Conservation (phyloP, 1,284 basidiomycete species). For the Heterobasidion annosum region DNA sequence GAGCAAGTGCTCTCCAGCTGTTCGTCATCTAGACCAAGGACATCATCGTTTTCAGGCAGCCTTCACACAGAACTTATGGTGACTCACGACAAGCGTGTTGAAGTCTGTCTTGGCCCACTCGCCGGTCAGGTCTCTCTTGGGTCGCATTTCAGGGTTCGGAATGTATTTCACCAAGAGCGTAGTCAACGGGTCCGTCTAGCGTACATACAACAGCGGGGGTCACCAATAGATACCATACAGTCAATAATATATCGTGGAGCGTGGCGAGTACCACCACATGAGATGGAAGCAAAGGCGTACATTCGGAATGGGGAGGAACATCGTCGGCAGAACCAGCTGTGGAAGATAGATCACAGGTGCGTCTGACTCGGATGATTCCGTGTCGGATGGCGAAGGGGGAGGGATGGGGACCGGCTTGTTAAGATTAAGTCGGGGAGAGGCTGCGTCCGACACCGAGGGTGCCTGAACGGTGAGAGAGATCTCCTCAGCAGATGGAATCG, state of each 20-base stretch:
- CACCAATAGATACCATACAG: constrained; percentile 9
- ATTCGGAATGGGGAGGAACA: constrained; percentile 79
- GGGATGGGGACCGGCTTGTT: constrained; percentile 30
- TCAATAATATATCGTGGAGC: constrained; percentile 14
- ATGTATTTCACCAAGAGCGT: constrained; percentile 75
- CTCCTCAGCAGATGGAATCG: constrained; percentile 11
- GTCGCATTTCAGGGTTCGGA: constrained; percentile 61
- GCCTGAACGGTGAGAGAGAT: constrained; percentile 12
- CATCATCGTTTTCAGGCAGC: not conserved
- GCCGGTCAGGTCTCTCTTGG: constrained; percentile 60
- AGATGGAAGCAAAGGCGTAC: constrained; percentile 44
- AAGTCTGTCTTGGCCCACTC: constrained; percentile 65
- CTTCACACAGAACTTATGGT: not conserved
- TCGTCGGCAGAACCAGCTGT: constrained; percentile 53
- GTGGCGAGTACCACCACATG: constrained; percentile 51
- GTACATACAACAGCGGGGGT: constrained; percentile 18
- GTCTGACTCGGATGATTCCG: constrained; percentile 35
- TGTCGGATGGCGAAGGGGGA: constrained; percentile 21
- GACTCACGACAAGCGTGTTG: constrained; percentile 66
- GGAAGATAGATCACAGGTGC: constrained; percentile 45
- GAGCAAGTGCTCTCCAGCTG: constrained; percentile 73
- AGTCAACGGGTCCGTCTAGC: constrained; percentile 73
- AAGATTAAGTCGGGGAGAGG: constrained; percentile 10
- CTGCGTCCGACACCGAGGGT: constrained; percentile 18
- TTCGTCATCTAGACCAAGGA: constrained; percentile 57